Evolutionary conservation across 192 early-diverging fungal genomes (phyloP).

Genomic region (Backusella luteola): DNA sequence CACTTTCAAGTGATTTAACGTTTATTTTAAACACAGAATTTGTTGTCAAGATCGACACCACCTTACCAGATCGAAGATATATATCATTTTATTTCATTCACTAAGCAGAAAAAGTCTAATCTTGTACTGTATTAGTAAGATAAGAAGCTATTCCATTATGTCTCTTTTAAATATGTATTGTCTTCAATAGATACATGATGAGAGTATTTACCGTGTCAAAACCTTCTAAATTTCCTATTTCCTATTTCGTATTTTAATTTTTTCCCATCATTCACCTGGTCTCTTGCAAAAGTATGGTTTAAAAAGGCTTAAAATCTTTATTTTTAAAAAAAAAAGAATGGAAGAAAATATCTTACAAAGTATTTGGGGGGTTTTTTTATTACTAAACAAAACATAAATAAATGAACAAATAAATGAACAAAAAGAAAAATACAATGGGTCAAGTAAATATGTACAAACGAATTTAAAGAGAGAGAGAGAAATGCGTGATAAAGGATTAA

Average conservation of each 20-base stretch:
- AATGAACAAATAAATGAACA: background rate
- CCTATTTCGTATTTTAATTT: background rate
- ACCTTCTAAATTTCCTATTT: background rate
- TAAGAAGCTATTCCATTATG: background rate
- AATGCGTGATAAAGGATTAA: background rate
- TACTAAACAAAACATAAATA: background rate
- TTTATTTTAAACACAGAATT: background rate
- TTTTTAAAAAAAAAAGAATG: background rate
- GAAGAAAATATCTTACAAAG: background rate
- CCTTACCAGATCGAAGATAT: background rate
- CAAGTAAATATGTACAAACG: background rate
- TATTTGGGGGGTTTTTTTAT: background rate
- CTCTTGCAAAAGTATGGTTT: background rate
- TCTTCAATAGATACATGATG: no score
- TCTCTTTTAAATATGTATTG: no score
- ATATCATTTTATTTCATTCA: background rate
- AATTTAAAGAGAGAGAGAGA: background rate
- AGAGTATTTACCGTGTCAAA: no score
- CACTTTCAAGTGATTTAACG: background rate
- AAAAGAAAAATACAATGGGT: background rate
- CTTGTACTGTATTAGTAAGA: background rate
- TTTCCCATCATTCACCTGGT: background rate
- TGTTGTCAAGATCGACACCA: background rate
- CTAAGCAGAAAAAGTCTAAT: background rate
- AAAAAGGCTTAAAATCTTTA: background rate